These are phyloP conservation scores for Fusarium penzigii DNA, from an alignment of 2,329 filamentous ascomycete genomes.

Conservation along the genomic window DNA sequence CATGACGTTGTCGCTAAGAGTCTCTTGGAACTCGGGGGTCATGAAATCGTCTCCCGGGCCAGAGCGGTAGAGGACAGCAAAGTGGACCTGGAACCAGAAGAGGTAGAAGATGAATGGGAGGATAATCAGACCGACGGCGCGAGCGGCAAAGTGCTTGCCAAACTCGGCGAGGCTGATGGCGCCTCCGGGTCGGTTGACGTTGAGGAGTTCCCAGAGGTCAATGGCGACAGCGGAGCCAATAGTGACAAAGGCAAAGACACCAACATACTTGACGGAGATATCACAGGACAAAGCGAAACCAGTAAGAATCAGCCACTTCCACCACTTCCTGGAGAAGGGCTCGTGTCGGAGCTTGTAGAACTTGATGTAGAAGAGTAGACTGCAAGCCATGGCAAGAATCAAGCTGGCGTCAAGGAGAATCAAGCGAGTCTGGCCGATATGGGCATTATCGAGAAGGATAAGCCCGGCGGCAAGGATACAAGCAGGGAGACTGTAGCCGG, in stretches of 20 bases:
- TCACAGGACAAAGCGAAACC: conserved; percentile 95
- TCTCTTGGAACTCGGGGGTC: conserved; percentile 97
- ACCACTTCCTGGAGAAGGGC: conserved; percentile 94
- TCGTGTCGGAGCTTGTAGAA: conserved; percentile 95
- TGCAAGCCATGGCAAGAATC: conserved; percentile 94
- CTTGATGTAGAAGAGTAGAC: conserved; percentile 89
- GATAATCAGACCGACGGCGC: conserved; percentile 81
- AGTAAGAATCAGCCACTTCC: conserved; percentile 97
- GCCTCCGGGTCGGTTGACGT: conserved; percentile 82
- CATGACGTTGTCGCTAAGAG: conserved; percentile 92
- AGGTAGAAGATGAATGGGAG: conserved; percentile 97
- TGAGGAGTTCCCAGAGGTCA: conserved; percentile 91
- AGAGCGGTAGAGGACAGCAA: conserved; percentile 82
- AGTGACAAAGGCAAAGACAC: conserved; percentile 93
- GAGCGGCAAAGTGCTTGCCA: conserved; percentile 85
- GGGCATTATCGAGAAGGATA: conserved; percentile 94
- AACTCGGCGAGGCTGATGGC: conserved; percentile 79
- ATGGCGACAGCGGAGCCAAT: conserved; percentile 92
- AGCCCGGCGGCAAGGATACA: conserved; percentile 84
- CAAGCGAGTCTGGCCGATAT: conserved; percentile 92
- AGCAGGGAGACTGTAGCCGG: conserved; percentile 92
- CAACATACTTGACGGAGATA: conserved; percentile 98
- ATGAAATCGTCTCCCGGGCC: conserved; percentile 98
- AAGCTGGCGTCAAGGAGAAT: conserved; percentile 94
- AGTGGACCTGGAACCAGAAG: conserved; percentile 99